Conservation (phyloP, 1,284 basidiomycete genomes). For the Puccinia horiana region DNA sequence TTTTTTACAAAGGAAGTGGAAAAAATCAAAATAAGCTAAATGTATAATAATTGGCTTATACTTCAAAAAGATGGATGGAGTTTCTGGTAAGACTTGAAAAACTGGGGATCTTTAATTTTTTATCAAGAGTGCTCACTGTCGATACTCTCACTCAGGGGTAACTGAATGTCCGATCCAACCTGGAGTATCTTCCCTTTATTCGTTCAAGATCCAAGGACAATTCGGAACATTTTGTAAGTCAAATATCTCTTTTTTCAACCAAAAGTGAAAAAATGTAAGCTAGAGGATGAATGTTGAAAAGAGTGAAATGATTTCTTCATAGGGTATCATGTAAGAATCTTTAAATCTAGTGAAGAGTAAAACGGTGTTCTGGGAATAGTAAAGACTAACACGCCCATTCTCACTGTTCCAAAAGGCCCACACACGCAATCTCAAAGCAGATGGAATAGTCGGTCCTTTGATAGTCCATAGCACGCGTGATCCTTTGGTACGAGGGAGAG, state of each 20-base stretch:
- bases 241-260: not conserved
- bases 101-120: too few relatives aligned
- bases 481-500: constrained; percentile 49
- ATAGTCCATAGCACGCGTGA: constrained; percentile 54
- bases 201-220: constrained; percentile 25
- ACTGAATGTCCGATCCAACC: constrained; percentile 55
- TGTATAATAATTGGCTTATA: not conserved
- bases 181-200: constrained; percentile 13
- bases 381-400: constrained; percentile 52
- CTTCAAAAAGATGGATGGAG: constrained; percentile 25
- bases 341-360: not conserved
- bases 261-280: not conserved
- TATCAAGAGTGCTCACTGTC: too few relatives aligned
- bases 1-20: not conserved
- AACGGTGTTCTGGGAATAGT: constrained; percentile 37
- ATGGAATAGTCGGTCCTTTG: constrained; percentile 55
- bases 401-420: constrained; percentile 56
- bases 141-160: too few relatives aligned
- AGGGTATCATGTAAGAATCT: constrained; percentile 43
- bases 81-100: constrained; percentile 50
- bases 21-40: not conserved
- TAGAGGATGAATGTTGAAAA: not conserved
- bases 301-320: not conserved
- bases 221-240: constrained; percentile 48
- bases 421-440: constrained; percentile 55